Conservation (phyloP, 176 grass and related monocot genomes). For the Sorghum bicolor region DNA sequence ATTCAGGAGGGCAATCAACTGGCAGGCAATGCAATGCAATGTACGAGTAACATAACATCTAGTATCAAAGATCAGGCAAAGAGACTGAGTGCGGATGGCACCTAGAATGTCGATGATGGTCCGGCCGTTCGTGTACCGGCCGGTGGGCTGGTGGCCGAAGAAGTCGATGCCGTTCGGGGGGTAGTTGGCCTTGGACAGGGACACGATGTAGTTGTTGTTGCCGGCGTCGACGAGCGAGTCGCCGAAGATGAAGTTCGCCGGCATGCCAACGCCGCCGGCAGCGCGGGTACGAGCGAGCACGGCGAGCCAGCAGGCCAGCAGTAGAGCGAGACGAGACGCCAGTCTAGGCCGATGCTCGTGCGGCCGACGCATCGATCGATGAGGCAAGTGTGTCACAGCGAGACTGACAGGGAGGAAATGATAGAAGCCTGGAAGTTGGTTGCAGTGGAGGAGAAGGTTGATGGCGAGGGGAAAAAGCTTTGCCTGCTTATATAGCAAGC, state of each 20-base stretch:
- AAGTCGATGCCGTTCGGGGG: slow-evolving; percentile 81
- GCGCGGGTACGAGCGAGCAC: slow-evolving; percentile 4
- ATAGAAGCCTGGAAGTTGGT: no score
- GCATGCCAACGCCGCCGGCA: neutral
- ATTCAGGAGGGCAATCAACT: neutral
- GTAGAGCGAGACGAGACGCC: neutral
- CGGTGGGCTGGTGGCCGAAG: slow-evolving; percentile 44
- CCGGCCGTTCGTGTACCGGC: slow-evolving; percentile 78
- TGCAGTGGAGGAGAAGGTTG: neutral
- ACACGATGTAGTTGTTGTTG: slow-evolving; percentile 79
- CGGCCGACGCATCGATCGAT: neutral
- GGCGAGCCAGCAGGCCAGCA: slow-evolving; percentile 31
- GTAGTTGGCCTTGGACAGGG: slow-evolving; percentile 67
- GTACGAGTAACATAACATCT: neutral
- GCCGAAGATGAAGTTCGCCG: slow-evolving; percentile 65
- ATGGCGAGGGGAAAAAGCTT: neutral
- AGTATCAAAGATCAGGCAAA: slow-evolving; percentile 9
- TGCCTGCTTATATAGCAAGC: slow-evolving; percentile 5
- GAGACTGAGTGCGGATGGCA: neutral
- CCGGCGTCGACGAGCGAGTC: slow-evolving; percentile 88
- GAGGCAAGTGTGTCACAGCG: neutral
- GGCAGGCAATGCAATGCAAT: neutral
- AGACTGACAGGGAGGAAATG: neutral
- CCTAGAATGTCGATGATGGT: slow-evolving; percentile 79
- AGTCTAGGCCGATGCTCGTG: neutral